Evolutionary conservation across 179 eudicot species (phyloP), one percentile per base, ranked within the genome.

Genomic region (Beta lomatogona): DNA sequence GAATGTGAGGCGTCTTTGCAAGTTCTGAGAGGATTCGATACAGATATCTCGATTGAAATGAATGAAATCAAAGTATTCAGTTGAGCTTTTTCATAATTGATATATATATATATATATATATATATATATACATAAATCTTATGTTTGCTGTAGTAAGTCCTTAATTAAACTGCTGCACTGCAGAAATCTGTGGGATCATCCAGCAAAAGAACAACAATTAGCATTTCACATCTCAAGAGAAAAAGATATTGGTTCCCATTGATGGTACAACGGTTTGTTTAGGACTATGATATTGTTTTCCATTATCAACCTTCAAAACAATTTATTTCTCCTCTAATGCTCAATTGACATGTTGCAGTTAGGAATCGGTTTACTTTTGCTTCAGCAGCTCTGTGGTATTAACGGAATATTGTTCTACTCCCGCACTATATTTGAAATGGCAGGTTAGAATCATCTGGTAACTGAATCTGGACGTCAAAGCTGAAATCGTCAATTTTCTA

Each of bases 351-450:
- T 86, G 66, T 72, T 87, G 82, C 94, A 96, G 99, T 83, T 96
- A 77, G 99, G 99, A 75, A 92, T 94, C 85, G 98, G 99, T 57
- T 72, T 97, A 82, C 97, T 97, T 78, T 57, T 88, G 77, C 88
- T 97, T 73, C 99, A 97, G 84, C 99, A 97, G 88, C 84, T 92
- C 81, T 82, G 89, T 85, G 99, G 99, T 82, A 90, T 85, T 61
- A 97, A 97, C 66, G 99, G 95, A 79, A 92, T 97, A 79, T 83
- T 97, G 63, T 97, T 94, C 86, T 97, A 97, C 75, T 89, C 99
- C 74, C 91, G 86, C 74, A 90, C 83, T 50, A 97, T 97, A 76
- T 97, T 97, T 84, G 86, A 88, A 88, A 77, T 88, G 81, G 99
- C 99, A 82, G 99, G 99, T 96, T 76, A 79, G 90, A 28, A 72